phyloP scores from a whole-genome alignment of 2,329 filamentous ascomycete species.

The Arthroderma sp. region DNA sequence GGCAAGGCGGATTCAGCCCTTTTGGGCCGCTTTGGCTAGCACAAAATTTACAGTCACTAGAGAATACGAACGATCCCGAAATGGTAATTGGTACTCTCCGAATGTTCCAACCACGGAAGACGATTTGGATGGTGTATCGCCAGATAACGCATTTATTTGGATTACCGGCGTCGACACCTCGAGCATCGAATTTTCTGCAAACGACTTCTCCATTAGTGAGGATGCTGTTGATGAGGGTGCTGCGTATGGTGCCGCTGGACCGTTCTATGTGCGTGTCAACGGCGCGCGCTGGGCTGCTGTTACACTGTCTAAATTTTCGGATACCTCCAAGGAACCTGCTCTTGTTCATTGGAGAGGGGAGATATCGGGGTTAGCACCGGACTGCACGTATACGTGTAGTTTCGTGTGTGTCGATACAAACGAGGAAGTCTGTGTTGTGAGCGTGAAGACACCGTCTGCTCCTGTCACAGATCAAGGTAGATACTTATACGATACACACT shows the following conservation, averaged over 20 bases:
- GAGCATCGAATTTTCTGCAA: slow-evolving; percentile 37
- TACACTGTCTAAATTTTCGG: slow-evolving; percentile 38
- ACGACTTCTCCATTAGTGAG: slow-evolving; percentile 26
- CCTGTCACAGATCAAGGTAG: slow-evolving; percentile 48
- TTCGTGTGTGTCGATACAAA: slow-evolving; percentile 47
- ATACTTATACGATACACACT: neutral
- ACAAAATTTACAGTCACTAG: slow-evolving; percentile 95
- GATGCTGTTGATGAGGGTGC: slow-evolving; percentile 14
- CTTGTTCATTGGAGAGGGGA: slow-evolving; percentile 46
- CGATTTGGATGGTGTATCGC: slow-evolving; percentile 31
- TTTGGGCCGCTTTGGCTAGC: slow-evolving; percentile 89
- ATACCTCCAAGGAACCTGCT: slow-evolving; percentile 35
- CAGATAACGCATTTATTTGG: slow-evolving; percentile 36
- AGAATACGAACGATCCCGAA: slow-evolving; percentile 67
- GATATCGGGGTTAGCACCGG: slow-evolving; percentile 52
- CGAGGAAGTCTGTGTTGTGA: slow-evolving; percentile 47
- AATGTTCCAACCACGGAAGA: slow-evolving; percentile 30
- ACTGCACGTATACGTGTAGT: slow-evolving; percentile 53
- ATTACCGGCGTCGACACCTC: slow-evolving; percentile 37
- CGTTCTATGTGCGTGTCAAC: slow-evolving; percentile 55
- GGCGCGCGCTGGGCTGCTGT: slow-evolving; percentile 54
- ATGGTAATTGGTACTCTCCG: slow-evolving; percentile 16
- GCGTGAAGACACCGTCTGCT: slow-evolving; percentile 50
- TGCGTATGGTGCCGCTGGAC: slow-evolving; percentile 35
- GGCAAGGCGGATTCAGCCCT: slow-evolving; percentile 76